Evolutionary conservation across 1,284 basidiomycete species (phyloP).

Genomic region (Microbotryum violaceum): DNA sequence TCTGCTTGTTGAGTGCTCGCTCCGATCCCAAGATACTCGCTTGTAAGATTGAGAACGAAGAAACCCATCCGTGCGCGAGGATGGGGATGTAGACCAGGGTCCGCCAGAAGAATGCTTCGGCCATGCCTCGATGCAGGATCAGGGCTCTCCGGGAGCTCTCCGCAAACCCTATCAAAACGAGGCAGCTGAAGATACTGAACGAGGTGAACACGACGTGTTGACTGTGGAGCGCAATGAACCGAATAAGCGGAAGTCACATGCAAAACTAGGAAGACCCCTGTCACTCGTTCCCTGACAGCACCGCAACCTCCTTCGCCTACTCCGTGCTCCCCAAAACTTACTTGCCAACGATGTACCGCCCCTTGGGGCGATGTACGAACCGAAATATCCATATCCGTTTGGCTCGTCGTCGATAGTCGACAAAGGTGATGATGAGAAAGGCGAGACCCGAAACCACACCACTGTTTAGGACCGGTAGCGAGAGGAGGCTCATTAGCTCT

Average conservation of each 20-base stretch:
- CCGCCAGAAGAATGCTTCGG: slow-evolving; percentile 10
- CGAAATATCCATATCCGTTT: slow-evolving; percentile 12
- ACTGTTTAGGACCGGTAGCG: not conserved
- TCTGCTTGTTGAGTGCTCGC: slow-evolving; percentile 5
- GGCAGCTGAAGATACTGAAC: slow-evolving; percentile 6
- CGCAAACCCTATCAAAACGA: slow-evolving; percentile 8
- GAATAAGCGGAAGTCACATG: not conserved
- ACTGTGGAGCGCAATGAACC: not conserved
- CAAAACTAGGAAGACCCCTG: not conserved
- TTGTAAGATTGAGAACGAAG: slow-evolving; percentile 11
- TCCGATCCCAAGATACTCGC: slow-evolving; percentile 9
- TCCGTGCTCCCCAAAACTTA: not conserved
- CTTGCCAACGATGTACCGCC: slow-evolving; percentile 18
- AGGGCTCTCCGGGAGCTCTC: slow-evolving; percentile 4
- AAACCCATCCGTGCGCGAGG: slow-evolving; percentile 11
- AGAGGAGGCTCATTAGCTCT: not conserved
- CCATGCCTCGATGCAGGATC: not conserved
- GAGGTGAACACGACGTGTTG: slow-evolving; percentile 17
- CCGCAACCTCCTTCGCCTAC: too few species aligned
- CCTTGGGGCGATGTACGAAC: slow-evolving; percentile 8
- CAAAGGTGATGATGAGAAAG: not conserved
- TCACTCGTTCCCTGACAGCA: too few species aligned
- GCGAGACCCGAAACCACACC: slow-evolving; percentile 1
- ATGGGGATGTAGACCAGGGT: slow-evolving; percentile 12
- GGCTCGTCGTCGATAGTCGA: slow-evolving; percentile 11